phyloP scores from a whole-genome alignment of 768 basidiomycete species.

The Trametes coccinea region DNA sequence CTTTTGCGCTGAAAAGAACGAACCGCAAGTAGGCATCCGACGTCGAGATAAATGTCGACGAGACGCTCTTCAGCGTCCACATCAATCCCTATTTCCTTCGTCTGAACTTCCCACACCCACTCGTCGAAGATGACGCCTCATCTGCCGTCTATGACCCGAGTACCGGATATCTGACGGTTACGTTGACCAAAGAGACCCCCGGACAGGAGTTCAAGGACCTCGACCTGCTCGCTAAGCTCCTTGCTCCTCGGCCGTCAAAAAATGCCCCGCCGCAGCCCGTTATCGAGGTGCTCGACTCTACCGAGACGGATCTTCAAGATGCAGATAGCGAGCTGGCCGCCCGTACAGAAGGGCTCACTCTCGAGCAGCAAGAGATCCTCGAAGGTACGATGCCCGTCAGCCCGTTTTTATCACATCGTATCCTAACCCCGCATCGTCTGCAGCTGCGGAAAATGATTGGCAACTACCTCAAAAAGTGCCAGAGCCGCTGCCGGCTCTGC shows the following conservation, averaged over 20 bases:
- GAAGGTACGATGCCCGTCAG: conserved; percentile 43
- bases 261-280: conserved; percentile 33
- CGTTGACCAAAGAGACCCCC: conserved; percentile 63
- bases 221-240: conserved; percentile 74
- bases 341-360: conserved; percentile 45
- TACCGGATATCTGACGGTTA: conserved; percentile 75
- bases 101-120: conserved; percentile 67
- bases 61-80: conserved; percentile 67
- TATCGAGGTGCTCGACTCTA: conserved; percentile 58
- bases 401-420: too few relatives aligned
- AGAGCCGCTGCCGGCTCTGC: conserved; percentile 39
- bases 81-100: conserved; percentile 86
- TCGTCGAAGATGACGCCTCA: conserved; percentile 66
- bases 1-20: conserved; percentile 13
- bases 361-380: conserved; percentile 54
- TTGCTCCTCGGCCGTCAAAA: conserved; percentile 61
- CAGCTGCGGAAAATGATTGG: conserved; percentile 82
- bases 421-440: neutral
- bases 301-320: conserved; percentile 18
- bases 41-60: conserved; percentile 76
- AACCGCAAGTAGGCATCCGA: conserved; percentile 66
- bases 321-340: conserved; percentile 44
- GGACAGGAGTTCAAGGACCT: conserved; percentile 75
- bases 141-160: conserved; percentile 75
- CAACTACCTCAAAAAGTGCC: conserved; percentile 66